Percentiles rank a stretch among this genome's conserved stretches.
Conservation (phyloP, 768 basidiomycete species). For the Pleurotus platypus region DNA sequence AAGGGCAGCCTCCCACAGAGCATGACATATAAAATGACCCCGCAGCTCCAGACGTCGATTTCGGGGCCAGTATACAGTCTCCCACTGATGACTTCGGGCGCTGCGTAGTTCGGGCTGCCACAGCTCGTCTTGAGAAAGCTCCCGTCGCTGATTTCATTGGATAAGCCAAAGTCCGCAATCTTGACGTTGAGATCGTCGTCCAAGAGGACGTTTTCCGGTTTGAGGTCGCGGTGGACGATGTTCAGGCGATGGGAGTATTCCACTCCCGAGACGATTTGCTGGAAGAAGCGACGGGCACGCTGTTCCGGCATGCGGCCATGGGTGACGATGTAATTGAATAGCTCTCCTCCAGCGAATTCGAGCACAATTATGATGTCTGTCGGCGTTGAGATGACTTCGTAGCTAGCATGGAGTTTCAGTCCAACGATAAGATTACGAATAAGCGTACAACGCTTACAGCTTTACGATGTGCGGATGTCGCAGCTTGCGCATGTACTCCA, state of each 20-base stretch:
- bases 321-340: constrained; percentile 98
- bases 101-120: constrained; percentile 98
- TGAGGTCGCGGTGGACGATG: constrained; percentile 97
- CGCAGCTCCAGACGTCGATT: constrained; percentile 98
- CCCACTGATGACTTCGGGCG: constrained; percentile 95
- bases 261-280: constrained; percentile 96
- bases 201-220: constrained; percentile 92
- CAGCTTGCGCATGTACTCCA: constrained; percentile 93
- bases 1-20: constrained; percentile 93
- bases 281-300: constrained; percentile 91
- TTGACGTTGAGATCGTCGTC: constrained; percentile 89
- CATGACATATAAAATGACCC: constrained; percentile 99
- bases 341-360: constrained; percentile 93
- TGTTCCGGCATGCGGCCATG: constrained; percentile 88
- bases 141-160: constrained; percentile 94
- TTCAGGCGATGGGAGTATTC: constrained; percentile 95
- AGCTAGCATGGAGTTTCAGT: constrained; percentile 28
- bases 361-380: constrained; percentile 98
- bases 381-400: constrained; percentile 88
- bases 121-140: constrained; percentile 97
- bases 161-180: constrained; percentile 98
- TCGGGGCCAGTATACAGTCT: constrained; percentile 96
- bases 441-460: constrained; percentile 50
- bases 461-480: constrained; percentile 98
- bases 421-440: constrained; percentile 7